Evolutionary conservation across 2,329 filamentous ascomycete genomes (phyloP).

Genomic region (Epichloe sylvatica): DNA sequence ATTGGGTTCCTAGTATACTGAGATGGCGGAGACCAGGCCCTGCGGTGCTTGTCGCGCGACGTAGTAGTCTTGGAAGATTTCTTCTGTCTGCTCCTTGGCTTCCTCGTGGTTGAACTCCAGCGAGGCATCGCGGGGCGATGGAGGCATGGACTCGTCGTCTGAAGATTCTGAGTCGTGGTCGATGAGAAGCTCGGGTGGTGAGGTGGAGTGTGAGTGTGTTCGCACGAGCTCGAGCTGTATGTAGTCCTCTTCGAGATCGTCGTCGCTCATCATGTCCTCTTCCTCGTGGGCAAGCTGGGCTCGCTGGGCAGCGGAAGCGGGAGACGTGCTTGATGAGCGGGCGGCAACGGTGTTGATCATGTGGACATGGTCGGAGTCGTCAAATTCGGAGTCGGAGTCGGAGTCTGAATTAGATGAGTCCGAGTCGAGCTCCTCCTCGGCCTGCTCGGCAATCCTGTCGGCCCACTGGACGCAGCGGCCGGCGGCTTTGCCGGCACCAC

Average conservation of each 20-base stretch:
- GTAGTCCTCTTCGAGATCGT: conserved; percentile 51
- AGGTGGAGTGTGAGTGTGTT: conserved; percentile 50
- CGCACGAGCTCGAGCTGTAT: conserved; percentile 53
- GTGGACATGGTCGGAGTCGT: conserved; percentile 43
- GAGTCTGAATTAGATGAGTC: conserved; percentile 33
- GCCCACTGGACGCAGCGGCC: conserved; percentile 78
- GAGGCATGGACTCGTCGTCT: conserved; percentile 64
- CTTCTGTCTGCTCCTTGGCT: conserved; percentile 27
- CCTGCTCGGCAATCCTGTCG: conserved; percentile 60
- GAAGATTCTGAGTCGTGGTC: conserved; percentile 57
- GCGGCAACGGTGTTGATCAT: conserved; percentile 36
- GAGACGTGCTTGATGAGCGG: conserved; percentile 27
- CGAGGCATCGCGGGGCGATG: conserved; percentile 46
- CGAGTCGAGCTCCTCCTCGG: conserved; percentile 54
- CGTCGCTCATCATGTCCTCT: conserved; percentile 24
- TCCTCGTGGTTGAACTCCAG: conserved; percentile 49
- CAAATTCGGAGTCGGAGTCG: conserved; percentile 28
- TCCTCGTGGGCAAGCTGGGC: conserved; percentile 27
- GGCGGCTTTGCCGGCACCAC: conserved; percentile 49
- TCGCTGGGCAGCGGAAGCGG: neutral
- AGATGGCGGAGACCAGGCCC: conserved; percentile 40
- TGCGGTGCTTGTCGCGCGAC: conserved; percentile 36
- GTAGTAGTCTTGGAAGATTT: conserved; percentile 40
- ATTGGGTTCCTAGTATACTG: conserved; percentile 34
- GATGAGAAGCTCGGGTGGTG: conserved; percentile 52